phyloP scores from a whole-genome alignment of 495 filamentous ascomycete species.

The Thozetella sp. region DNA sequence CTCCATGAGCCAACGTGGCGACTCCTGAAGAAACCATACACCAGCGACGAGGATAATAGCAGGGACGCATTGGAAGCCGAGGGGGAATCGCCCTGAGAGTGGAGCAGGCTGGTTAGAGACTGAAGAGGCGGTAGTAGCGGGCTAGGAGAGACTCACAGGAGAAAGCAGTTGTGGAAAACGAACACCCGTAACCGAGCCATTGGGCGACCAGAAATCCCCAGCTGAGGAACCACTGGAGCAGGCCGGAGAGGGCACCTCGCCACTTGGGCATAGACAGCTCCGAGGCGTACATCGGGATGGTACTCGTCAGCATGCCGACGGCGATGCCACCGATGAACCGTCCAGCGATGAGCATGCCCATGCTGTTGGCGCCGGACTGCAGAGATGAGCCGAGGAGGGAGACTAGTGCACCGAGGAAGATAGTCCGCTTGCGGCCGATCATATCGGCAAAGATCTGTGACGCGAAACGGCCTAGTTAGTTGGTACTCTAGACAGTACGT shows the following conservation, averaged over 20 bases:
- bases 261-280: slow-evolving; percentile 36
- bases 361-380: slow-evolving; percentile 10
- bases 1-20: slow-evolving; percentile 59
- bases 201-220: neutral
- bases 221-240: slow-evolving; percentile 15
- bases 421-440: slow-evolving; percentile 11
- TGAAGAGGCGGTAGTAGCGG: neutral
- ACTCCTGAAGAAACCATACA: slow-evolving; percentile 47
- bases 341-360: slow-evolving; percentile 34
- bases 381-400: slow-evolving; percentile 10
- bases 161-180: neutral
- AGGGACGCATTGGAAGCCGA: slow-evolving; percentile 11
- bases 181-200: slow-evolving; percentile 1
- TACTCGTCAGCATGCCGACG: slow-evolving; percentile 22
- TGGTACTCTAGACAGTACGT: no score
- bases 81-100: neutral
- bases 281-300: slow-evolving; percentile 30
- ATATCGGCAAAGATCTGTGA: slow-evolving; percentile 2
- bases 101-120: neutral
- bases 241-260: slow-evolving; percentile 24
- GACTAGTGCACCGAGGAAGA: slow-evolving; percentile 9
- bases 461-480: neutral
- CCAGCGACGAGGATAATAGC: slow-evolving; percentile 12
- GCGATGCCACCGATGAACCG: slow-evolving; percentile 23
- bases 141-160: neutral